A percentile compares a stretch with the other conserved stretches of the same genome.
These are phyloP conservation scores for Collybiopsis confluens DNA, from an alignment of 768 basidiomycete genomes.

Conservation along the genomic window DNA sequence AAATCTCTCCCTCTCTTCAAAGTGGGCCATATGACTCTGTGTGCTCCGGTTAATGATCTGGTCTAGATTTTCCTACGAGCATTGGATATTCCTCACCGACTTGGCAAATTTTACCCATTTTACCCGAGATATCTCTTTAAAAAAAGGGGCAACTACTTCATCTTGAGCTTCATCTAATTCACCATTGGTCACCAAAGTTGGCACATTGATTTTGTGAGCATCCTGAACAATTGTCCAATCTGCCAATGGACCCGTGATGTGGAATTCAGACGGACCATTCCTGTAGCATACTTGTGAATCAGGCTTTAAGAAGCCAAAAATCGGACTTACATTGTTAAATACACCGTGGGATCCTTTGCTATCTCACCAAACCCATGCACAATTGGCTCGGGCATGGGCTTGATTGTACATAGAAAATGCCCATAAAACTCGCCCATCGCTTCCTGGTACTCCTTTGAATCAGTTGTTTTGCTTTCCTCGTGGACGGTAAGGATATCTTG, in stretches of 20 bases:
- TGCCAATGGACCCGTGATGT: slow-evolving; percentile 19
- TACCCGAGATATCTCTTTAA: slow-evolving; percentile 22
- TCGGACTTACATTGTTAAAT: slow-evolving; percentile 27
- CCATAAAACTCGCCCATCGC: slow-evolving; percentile 23
- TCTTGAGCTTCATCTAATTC: slow-evolving; percentile 35
- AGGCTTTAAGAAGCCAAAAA: background rate
- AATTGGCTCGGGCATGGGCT: slow-evolving; percentile 24
- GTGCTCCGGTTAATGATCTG: no score
- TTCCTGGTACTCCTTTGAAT: slow-evolving; percentile 25
- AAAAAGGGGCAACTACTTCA: slow-evolving; percentile 28
- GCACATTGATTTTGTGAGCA: slow-evolving; percentile 20
- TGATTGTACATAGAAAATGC: slow-evolving; percentile 20
- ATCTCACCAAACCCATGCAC: slow-evolving; percentile 18
- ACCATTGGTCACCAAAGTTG: slow-evolving; percentile 31
- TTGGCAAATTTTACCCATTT: slow-evolving; percentile 27
- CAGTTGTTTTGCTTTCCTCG: slow-evolving; percentile 24
- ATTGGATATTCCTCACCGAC: no score
- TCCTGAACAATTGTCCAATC: slow-evolving; percentile 22
- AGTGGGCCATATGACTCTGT: slow-evolving; percentile 24
- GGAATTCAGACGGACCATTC: slow-evolving; percentile 26
- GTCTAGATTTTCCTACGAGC: no score
- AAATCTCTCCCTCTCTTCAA: slow-evolving; percentile 27
- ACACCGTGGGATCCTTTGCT: slow-evolving; percentile 32
- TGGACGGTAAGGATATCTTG: slow-evolving; percentile 24
- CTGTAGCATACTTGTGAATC: slow-evolving; percentile 9